Percentiles rank a stretch among this genome's conserved stretches.
Conservation (phyloP, 1,284 basidiomycete genomes). For the Sporisorium iseilematis-ciliati region DNA sequence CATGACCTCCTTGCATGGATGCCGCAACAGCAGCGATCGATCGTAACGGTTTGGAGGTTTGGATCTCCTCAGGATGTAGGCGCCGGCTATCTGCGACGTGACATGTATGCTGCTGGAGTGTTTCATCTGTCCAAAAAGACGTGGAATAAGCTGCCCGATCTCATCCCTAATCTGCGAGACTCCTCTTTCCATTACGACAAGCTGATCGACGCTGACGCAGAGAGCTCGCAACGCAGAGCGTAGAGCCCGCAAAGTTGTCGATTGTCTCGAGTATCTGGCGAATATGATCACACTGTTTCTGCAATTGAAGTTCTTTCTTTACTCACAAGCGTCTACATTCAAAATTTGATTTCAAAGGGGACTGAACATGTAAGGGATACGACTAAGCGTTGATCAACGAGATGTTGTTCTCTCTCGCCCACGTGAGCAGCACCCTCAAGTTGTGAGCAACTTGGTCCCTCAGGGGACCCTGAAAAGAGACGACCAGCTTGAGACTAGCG, state of each 20-base stretch:
- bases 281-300: not conserved
- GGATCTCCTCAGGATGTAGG: not conserved
- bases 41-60: slow-evolving; percentile 12
- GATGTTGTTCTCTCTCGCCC: slow-evolving; percentile 13
- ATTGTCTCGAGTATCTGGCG: no score
- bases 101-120: not conserved
- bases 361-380: no score
- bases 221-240: no score
- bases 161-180: not conserved
- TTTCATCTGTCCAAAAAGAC: not conserved
- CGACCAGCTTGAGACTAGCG: slow-evolving; percentile 2
- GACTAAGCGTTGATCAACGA: slow-evolving; percentile 11
- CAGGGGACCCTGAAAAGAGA: slow-evolving; percentile 22
- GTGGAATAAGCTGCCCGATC: not conserved
- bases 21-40: not conserved
- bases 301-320: not conserved
- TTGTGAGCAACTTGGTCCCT: not conserved
- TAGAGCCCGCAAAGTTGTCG: no score
- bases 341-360: no score
- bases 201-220: not conserved
- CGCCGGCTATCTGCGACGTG: not conserved
- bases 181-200: not conserved
- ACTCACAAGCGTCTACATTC: no score
- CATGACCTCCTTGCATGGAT: slow-evolving; percentile 5
- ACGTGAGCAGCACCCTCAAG: not conserved